These are phyloP conservation scores for Ambrosia hybrid DNA, from an alignment of 140 eudicot genomes.

Conservation along the genomic window DNA sequence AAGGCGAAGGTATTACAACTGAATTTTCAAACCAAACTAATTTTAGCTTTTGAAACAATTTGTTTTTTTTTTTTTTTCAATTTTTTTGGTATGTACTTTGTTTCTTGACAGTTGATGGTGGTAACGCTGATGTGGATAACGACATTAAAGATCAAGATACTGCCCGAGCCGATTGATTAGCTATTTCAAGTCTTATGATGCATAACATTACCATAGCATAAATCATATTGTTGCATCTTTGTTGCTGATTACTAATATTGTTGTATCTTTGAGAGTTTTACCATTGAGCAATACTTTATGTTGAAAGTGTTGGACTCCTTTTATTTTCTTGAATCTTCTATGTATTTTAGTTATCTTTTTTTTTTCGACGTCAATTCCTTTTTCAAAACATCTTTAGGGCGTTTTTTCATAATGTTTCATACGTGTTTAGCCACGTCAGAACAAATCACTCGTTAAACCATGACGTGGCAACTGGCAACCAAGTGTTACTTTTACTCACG, in stretches of 20 bases:
- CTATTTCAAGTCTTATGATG: slow-evolving; percentile 25
- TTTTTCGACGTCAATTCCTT: no score
- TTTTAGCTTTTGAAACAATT: neutral
- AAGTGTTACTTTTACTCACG: no score
- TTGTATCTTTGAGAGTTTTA: slow-evolving; percentile 30
- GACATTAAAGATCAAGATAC: slow-evolving; percentile 32
- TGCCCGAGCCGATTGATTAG: slow-evolving; percentile 15
- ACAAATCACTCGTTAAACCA: no score
- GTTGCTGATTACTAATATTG: slow-evolving; percentile 27
- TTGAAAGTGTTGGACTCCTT: no score
- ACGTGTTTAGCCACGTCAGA: no score
- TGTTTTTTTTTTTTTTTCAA: neutral
- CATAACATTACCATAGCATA: slow-evolving; percentile 17
- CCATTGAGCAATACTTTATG: neutral
- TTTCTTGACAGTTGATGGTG: slow-evolving; percentile 33
- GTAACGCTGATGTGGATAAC: slow-evolving; percentile 38
- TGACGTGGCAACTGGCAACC: no score
- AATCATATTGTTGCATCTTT: slow-evolving; percentile 24
- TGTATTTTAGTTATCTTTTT: no score
- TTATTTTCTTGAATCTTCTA: neutral
- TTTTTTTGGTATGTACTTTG: neutral
- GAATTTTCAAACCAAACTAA: neutral
- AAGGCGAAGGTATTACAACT: slow-evolving; percentile 52
- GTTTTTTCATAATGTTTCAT: no score
- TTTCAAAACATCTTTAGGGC: no score